These are phyloP conservation scores for Draba incana DNA, from an alignment of 345 rosid species.

Conservation along the genomic window DNA sequence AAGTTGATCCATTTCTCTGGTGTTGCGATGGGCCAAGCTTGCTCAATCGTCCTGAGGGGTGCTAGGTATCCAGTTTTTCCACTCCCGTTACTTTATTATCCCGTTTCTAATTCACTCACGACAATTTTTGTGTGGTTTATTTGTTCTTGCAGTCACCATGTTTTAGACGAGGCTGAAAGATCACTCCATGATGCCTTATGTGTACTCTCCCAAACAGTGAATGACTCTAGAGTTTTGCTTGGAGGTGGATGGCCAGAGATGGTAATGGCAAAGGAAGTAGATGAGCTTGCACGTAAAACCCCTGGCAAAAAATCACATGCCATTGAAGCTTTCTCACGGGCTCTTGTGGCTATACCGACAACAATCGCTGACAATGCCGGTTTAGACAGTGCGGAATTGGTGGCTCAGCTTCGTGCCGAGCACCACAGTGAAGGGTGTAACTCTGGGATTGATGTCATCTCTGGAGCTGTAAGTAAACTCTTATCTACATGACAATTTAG, in stretches of 20 bases:
- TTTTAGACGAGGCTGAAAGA: conserved; percentile 98
- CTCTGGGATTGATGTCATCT: conserved; percentile 86
- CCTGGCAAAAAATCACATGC: conserved; percentile 98
- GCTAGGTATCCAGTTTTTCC: conserved; percentile 60
- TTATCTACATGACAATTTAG: neutral
- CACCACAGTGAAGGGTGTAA: conserved; percentile 80
- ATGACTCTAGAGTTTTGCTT: conserved; percentile 83
- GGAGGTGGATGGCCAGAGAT: conserved; percentile 99
- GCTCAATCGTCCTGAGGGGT: conserved; percentile 92
- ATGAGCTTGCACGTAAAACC: conserved; percentile 89
- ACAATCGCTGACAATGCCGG: conserved; percentile 97
- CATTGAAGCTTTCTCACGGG: conserved; percentile 89
- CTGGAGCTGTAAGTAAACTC: conserved; percentile 80
- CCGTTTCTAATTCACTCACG: neutral
- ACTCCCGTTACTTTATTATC: neutral
- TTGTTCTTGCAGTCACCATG: conserved; percentile 72
- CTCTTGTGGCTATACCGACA: conserved; percentile 84
- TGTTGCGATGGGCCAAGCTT: conserved; percentile 96
- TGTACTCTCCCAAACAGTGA: conserved; percentile 93
- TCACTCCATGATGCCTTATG: conserved; percentile 97
- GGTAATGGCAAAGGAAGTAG: conserved; percentile 98
- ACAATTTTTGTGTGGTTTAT: neutral
- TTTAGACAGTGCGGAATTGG: conserved; percentile 93
- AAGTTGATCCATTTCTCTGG: conserved; percentile 97
- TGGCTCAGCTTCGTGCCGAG: conserved; percentile 97